Evolutionary conservation across 768 basidiomycete species (phyloP).

Genomic region (Fomitopsis serialis): DNA sequence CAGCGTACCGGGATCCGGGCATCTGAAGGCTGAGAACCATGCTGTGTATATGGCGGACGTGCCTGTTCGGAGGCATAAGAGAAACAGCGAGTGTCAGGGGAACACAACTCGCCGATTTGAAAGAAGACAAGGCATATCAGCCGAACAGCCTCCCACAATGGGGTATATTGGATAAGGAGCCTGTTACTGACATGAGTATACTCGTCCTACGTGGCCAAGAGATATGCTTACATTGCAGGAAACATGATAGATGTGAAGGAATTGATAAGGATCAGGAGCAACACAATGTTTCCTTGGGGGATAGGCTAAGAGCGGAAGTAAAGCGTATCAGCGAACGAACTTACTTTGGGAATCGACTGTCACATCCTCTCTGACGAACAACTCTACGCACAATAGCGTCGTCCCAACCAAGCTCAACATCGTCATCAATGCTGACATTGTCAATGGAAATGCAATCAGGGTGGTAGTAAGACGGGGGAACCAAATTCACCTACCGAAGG

Average conservation of each 20-base stretch:
- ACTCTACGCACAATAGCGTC: constrained; percentile 38
- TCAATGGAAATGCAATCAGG: constrained; percentile 1
- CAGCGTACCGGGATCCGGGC: constrained; percentile 33
- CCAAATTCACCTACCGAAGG: constrained; percentile 21
- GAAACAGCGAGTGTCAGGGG: background rate
- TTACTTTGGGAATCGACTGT: constrained; percentile 42
- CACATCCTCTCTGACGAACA: constrained; percentile 42
- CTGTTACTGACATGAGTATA: constrained; percentile 22
- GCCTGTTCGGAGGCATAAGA: constrained; percentile 23
- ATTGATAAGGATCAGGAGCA: constrained; percentile 32
- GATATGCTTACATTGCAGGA: constrained; percentile 36
- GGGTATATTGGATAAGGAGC: constrained; percentile 40
- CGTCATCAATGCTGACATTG: constrained; percentile 35
- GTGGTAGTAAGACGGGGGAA: background rate
- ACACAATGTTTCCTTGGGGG: constrained; percentile 38
- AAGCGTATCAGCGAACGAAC: constrained; percentile 13
- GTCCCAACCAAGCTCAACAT: constrained; percentile 45
- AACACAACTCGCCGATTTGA: constrained; percentile 35
- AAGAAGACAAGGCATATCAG: constrained; percentile 38
- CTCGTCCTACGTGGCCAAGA: constrained; percentile 3
- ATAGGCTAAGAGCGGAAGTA: background rate
- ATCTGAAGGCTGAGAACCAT: constrained; percentile 38
- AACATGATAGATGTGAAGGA: constrained; percentile 12
- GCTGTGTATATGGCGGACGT: constrained; percentile 37
- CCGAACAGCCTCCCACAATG: constrained; percentile 51